phyloP scores from a whole-genome alignment of 2,329 filamentous ascomycete genomes.

The Fonsecaea nubica region DNA sequence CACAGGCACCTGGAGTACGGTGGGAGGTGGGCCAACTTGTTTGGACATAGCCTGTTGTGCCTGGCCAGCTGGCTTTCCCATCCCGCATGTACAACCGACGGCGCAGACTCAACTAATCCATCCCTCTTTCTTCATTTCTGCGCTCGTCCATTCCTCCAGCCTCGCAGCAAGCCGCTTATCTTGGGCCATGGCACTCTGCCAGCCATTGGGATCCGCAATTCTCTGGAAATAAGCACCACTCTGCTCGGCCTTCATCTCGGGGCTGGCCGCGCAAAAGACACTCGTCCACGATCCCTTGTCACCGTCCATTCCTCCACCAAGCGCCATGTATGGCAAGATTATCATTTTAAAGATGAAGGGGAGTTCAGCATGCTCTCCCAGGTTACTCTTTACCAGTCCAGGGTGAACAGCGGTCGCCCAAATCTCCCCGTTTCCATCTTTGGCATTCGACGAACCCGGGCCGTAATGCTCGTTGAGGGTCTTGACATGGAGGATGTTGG shows the following conservation, averaged over 20 bases:
- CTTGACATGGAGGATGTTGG: conserved; percentile 56
- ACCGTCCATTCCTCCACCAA: conserved; percentile 20
- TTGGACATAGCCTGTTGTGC: too few species aligned
- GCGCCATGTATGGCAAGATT: conserved; percentile 38
- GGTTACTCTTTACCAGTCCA: conserved; percentile 55
- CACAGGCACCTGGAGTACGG: neutral
- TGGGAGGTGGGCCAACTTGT: neutral
- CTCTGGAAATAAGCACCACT: conserved; percentile 52
- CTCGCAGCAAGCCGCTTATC: conserved; percentile 44
- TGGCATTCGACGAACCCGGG: neutral
- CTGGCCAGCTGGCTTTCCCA: too few species aligned
- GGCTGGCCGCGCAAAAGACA: conserved; percentile 48
- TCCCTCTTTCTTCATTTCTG: conserved; percentile 16
- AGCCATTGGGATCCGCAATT: conserved; percentile 44
- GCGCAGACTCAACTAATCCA: neutral
- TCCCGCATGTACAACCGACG: too few species aligned
- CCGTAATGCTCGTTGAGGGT: conserved; percentile 51
- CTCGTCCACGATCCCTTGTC: conserved; percentile 49
- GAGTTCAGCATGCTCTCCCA: conserved; percentile 42
- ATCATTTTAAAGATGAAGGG: conserved; percentile 25
- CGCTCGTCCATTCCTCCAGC: conserved; percentile 55
- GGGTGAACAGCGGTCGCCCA: conserved; percentile 56
- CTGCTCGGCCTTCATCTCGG: conserved; percentile 40
- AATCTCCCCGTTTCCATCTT: conserved; percentile 46
- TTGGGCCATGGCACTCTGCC: conserved; percentile 43